Percentiles rank a stretch among this genome's conserved stretches.
phyloP scores from a whole-genome alignment of 2,329 filamentous ascomycete genomes.

The Diaporthe capsici region DNA sequence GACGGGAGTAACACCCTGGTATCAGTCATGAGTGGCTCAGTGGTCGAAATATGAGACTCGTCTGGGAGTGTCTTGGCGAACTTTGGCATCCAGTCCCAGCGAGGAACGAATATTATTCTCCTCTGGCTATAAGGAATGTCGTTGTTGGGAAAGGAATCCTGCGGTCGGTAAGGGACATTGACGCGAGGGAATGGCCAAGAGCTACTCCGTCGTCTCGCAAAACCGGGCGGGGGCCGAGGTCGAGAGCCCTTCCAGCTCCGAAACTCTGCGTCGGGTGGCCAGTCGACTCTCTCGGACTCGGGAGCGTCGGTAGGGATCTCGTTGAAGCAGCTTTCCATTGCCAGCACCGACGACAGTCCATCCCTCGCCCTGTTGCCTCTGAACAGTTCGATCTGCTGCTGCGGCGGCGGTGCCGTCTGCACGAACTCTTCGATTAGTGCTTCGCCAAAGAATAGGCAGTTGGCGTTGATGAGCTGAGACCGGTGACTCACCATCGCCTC shows the following conservation, averaged over 20 bases:
- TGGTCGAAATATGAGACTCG: neutral
- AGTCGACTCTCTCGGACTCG: constrained; percentile 9
- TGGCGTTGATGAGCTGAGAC: neutral
- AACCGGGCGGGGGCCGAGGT: neutral
- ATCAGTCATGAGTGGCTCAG: neutral
- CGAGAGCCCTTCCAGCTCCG: constrained; percentile 12
- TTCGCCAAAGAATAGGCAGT: neutral
- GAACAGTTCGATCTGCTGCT: neutral
- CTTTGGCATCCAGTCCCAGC: constrained; percentile 26
- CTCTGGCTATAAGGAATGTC: constrained; percentile 23
- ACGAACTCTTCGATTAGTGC: constrained; percentile 13
- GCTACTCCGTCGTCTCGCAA: neutral
- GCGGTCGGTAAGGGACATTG: constrained; percentile 7
- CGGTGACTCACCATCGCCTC: constrained; percentile 2
- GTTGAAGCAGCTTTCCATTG: constrained; percentile 33
- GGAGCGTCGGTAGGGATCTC: constrained; percentile 5
- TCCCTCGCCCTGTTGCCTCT: neutral
- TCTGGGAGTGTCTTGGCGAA: neutral
- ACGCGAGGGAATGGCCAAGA: constrained; percentile 25
- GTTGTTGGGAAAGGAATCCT: neutral
- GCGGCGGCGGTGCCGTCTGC: neutral
- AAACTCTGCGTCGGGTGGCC: constrained; percentile 23
- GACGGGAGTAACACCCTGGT: neutral
- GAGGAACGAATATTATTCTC: constrained; percentile 12
- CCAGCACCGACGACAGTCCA: constrained; percentile 20